phyloP scores from a whole-genome alignment of 768 basidiomycete species.

The Lactifluus subvellereus region DNA sequence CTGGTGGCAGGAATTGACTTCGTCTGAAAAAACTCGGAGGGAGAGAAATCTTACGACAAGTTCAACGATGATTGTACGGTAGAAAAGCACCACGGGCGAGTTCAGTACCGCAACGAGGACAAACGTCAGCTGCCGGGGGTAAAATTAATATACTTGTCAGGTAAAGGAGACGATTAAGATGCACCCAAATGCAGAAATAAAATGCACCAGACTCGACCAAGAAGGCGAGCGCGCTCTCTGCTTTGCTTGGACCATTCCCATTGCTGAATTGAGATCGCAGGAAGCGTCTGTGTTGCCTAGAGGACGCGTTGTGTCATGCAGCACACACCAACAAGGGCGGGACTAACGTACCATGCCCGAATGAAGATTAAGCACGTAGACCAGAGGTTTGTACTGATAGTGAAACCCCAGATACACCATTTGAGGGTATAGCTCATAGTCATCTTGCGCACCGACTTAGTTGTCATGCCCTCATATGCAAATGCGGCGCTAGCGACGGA shows the following conservation, averaged over 20 bases:
- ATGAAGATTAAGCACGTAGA: constrained; percentile 14
- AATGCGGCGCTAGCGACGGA: background rate
- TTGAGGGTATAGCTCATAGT: background rate
- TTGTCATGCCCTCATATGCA: background rate
- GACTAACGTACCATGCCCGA: constrained; percentile 6
- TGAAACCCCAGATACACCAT: background rate
- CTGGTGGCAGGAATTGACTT: background rate
- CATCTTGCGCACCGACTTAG: background rate
- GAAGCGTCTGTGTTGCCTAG: constrained; percentile 6
- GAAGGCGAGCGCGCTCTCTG: constrained; percentile 4
- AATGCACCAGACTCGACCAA: constrained; percentile 10
- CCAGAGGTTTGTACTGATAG: constrained; percentile 13
- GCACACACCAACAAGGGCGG: background rate
- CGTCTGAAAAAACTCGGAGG: background rate
- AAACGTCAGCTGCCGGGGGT: background rate
- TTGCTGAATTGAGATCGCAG: background rate
- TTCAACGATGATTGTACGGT: constrained; percentile 1
- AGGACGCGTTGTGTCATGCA: background rate
- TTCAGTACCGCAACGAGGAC: background rate
- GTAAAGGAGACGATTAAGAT: background rate
- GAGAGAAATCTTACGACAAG: constrained; percentile 7
- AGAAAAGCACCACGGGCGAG: background rate
- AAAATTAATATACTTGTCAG: background rate
- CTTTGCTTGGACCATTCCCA: background rate
- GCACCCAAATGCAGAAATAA: constrained; percentile 11